Evolutionary conservation across 805 yeast genomes (phyloP), one percentile per base, ranked within the genome.

Genomic region (Sungouiozyma ichnusensis): DNA sequence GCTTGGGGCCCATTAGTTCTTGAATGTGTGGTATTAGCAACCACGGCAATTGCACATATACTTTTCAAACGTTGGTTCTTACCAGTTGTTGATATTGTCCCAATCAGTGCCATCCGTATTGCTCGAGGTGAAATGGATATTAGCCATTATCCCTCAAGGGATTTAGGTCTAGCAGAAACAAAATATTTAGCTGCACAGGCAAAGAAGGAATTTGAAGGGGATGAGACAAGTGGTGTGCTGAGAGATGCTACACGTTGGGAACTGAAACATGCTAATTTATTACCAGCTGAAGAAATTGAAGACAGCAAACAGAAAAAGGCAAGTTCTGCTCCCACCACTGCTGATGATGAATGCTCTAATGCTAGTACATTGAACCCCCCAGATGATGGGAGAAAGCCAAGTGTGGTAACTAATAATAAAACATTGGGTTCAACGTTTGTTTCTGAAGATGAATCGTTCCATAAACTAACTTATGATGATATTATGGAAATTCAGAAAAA

Each of bases 1-100:
- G 71, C 81, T 49, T 84, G 90, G 90, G 85, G 82, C 17, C 76
- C 81, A 51, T 76, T 82, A 48, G 92, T 69, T 2, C 65, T 84
- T 43, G 88, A 82, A 60, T 81, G 68, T 42, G 69, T 77, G n/a
- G 61, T 72, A 46, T 50, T 81, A 14, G 75, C 58, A n/a, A 73
- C 65, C 36, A 80, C 90, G 13, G 79, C 74, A 20, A 58, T 63
- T 16, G 65, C 73, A 24, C 90, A 82, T 55, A 45, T 82, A 24
- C 79, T 69, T 58, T 66, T 76, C 54, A 77, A 76, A 55, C 60
- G 71, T 60, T 72, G 60, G 47, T 81, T 81, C 60, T 70, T 76
- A 38, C 80, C 85, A 29, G 58, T 82, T 44, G 65, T 77, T 42
- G 86, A 83, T 41, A 63, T 71, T 35, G 85, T 84, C 41, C 94